phyloP scores from a whole-genome alignment of 192 early-diverging fungal genomes.

The Mortierella claussenii region DNA sequence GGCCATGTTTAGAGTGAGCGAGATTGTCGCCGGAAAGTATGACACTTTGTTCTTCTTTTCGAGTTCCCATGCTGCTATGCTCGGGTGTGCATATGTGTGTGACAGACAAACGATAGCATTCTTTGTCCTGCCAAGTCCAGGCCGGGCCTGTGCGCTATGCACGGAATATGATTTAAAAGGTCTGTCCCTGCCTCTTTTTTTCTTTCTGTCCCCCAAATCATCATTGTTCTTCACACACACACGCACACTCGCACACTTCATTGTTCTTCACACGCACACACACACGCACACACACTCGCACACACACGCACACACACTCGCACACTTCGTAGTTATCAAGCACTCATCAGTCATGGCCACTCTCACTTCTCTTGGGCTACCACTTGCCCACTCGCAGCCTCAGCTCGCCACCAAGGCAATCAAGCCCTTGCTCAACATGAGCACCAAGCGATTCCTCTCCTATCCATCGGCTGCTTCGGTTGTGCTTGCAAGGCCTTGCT shows the following conservation, averaged over 20 bases:
- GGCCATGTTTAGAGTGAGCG: too few species aligned
- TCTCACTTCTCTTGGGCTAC: constrained; percentile 15
- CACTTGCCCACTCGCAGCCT: neutral
- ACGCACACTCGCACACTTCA: neutral
- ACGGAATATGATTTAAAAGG: too few species aligned
- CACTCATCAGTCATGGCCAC: neutral
- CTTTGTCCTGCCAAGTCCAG: too few species aligned
- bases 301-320: neutral
- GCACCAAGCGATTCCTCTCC: constrained; percentile 19
- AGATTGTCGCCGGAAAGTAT: too few species aligned
- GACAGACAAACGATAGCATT: too few species aligned
- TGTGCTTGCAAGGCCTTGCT: constrained; percentile 18
- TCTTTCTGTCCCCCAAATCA: neutral
- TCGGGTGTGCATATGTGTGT: too few species aligned
- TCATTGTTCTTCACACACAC: neutral
- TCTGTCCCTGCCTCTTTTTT: neutral
- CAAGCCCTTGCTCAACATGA: constrained; percentile 10
- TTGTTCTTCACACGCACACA: neutral
- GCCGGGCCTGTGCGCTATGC: too few species aligned
- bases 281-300: neutral
- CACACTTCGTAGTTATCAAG: neutral
- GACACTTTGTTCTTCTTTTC: too few species aligned
- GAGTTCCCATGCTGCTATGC: too few species aligned
- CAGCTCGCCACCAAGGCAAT: constrained; percentile 9
- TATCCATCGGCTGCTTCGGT: neutral